Evolutionary conservation across 2,329 filamentous ascomycete species (phyloP), one percentile per base, ranked within the genome.

Genomic region (Phyllosticta paracitricarpa): DNA sequence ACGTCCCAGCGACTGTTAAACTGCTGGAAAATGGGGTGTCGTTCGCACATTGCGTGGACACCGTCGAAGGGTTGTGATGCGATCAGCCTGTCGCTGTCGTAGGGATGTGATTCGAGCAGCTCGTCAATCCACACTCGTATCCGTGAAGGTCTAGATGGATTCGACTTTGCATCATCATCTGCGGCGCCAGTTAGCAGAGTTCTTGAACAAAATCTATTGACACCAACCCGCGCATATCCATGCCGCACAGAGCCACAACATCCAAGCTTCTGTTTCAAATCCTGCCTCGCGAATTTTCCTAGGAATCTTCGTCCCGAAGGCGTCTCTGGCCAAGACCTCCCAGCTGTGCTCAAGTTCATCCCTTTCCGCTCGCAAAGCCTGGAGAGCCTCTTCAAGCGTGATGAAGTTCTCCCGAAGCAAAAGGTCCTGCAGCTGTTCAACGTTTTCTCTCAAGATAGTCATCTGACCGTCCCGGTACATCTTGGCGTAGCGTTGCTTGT

Each of bases 391-490:
- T 2, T 59, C 57, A 26, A 62, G 61, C 17, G 56, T 62, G 24
- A 35, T 7, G 26, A 54, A 56, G 14, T 58, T 52, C 14, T 33
- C 33, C 7, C 51, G 25, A 25, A 56, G 56, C 22, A 59, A 19
- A 17, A 56, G 26, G 10, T 33, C 54, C 19, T 62, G 52, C 7
- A 62, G 26, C 28, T 55, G 56, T 14, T 24, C n/a, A 10, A 56
- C 24, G 35, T 58, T 58, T 17, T 58, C 55, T 19, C 35, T 51
- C 28, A 75, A 64, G 55, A 75, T 73, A 2, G 57, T 59, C 14
- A 69, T 62, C 62, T 77, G 75, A 22, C 71, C 65, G 40, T 69
- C 66, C 9, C 75, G 70, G 62, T 76, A 76, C 22, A 76, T 72
- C 40, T 68, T 66, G 0, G 73, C 73, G 48, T 70, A 67, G 17